Conservation (phyloP, 2,329 filamentous ascomycete species). For the Parafenestella ontariensis region DNA sequence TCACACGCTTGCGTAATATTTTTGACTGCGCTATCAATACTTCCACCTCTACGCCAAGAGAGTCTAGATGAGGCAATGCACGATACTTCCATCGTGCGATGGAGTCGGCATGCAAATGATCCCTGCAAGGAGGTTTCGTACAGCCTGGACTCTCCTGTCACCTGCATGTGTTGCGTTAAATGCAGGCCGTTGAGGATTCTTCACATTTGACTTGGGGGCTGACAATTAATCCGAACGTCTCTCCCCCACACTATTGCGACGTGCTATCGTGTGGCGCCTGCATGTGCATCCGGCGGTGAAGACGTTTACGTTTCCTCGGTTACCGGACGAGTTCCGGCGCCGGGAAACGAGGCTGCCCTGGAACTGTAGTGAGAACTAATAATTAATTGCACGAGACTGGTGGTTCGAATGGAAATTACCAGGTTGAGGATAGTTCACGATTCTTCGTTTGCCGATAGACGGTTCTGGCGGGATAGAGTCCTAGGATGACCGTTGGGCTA, state of each 20-base stretch:
- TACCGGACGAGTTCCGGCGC: neutral
- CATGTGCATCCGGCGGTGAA: neutral
- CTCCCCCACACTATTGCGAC: too few species aligned
- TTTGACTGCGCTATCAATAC: neutral
- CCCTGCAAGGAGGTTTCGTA: neutral
- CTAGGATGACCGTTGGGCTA: neutral
- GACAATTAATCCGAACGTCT: too few species aligned
- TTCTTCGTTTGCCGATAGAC: slow-evolving; percentile 17
- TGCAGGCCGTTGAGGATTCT: too few species aligned
- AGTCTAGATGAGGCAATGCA: slow-evolving; percentile 25
- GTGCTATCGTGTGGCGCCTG: neutral
- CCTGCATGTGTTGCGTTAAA: too few species aligned
- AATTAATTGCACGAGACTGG: neutral
- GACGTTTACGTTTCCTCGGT: neutral
- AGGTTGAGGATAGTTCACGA: neutral
- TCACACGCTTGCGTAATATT: neutral
- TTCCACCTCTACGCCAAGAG: slow-evolving; percentile 16
- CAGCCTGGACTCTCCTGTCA: too few species aligned
- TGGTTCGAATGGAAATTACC: neutral
- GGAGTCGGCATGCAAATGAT: neutral
- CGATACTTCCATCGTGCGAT: neutral
- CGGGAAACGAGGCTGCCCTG: neutral
- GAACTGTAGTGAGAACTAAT: too few species aligned
- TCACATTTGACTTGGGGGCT: too few species aligned
- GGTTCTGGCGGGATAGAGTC: neutral